These are phyloP conservation scores for Exophiala sp. DNA, from an alignment of 2,329 filamentous ascomycete genomes.

Conservation along the genomic window DNA sequence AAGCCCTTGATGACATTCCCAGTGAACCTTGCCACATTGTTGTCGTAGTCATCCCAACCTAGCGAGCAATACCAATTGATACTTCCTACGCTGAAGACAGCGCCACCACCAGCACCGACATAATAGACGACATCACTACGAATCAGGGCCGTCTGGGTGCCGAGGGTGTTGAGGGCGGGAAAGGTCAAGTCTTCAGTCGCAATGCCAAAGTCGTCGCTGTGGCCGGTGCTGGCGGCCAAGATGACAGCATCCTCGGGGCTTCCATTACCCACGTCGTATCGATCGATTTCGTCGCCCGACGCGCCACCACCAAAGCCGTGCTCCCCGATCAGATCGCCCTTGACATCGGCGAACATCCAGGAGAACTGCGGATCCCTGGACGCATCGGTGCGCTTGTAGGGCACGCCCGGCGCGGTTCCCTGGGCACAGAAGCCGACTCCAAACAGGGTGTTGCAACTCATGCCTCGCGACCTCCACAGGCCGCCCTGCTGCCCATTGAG, in stretches of 20 bases:
- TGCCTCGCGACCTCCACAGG: constrained; percentile 33
- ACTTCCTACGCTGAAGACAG: constrained; percentile 29
- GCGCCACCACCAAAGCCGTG: constrained; percentile 32
- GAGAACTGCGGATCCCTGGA: constrained; percentile 5
- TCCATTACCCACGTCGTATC: constrained; percentile 32
- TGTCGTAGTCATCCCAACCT: constrained; percentile 29
- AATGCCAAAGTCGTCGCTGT: constrained; percentile 25
- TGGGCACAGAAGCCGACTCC: constrained; percentile 32
- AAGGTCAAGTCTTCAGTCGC: constrained; percentile 1
- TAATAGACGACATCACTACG: constrained; percentile 29
- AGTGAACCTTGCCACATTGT: constrained; percentile 29
- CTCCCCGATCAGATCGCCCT: constrained; percentile 23
- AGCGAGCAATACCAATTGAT: constrained; percentile 31
- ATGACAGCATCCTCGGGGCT: constrained; percentile 31
- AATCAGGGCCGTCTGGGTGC: constrained; percentile 32
- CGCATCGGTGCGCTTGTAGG: constrained; percentile 25
- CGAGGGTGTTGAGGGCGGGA: constrained; percentile 5
- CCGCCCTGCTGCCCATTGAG: constrained; percentile 33
- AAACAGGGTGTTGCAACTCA: constrained; percentile 31
- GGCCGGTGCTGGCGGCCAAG: constrained; percentile 26
- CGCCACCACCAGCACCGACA: constrained; percentile 24
- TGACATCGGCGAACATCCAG: constrained; percentile 26
- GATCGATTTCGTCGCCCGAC: constrained; percentile 36
- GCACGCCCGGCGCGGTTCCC: constrained; percentile 30
- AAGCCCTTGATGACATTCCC: constrained; percentile 28